These are phyloP conservation scores for Colletotrichum sublineola DNA, from an alignment of 2,329 filamentous ascomycete genomes.

Conservation along the genomic window DNA sequence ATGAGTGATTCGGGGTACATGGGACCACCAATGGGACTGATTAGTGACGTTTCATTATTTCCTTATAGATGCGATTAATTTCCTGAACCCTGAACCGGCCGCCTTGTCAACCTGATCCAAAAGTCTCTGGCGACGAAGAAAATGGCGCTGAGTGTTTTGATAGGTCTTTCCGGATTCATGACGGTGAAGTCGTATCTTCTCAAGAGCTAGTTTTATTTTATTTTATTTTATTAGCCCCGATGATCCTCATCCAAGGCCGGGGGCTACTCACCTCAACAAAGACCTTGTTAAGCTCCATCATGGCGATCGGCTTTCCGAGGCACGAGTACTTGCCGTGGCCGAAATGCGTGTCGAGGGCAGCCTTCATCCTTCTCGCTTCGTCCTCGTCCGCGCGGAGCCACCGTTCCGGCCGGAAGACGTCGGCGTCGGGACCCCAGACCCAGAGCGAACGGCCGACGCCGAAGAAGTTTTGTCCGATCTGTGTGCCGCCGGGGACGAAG, in stretches of 20 bases:
- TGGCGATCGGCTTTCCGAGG: constrained; percentile 61
- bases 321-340: constrained; percentile 61
- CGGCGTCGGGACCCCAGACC: constrained; percentile 69
- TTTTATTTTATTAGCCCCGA: neutral
- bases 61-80: no score
- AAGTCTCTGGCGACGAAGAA: constrained; percentile 54
- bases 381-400: constrained; percentile 60
- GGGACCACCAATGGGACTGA: neutral
- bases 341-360: constrained; percentile 59
- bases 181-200: constrained; percentile 52
- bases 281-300: constrained; percentile 63
- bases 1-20: no score
- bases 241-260: neutral
- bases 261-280: constrained; percentile 58
- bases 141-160: constrained; percentile 50
- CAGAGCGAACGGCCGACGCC: constrained; percentile 63
- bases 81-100: neutral
- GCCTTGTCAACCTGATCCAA: constrained; percentile 50
- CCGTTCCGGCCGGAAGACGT: constrained; percentile 67
- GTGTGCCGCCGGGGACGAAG: constrained; percentile 65
- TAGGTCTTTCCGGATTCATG: constrained; percentile 51
- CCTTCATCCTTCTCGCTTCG: constrained; percentile 52
- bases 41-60: neutral
- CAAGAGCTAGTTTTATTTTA: constrained; percentile 46
- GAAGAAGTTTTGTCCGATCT: constrained; percentile 67